A percentile compares a stretch with the other conserved stretches of the same genome.
These are phyloP conservation scores for Ophiosphaerella korrae DNA, from an alignment of 2,329 filamentous ascomycete genomes.

Conservation along the genomic window DNA sequence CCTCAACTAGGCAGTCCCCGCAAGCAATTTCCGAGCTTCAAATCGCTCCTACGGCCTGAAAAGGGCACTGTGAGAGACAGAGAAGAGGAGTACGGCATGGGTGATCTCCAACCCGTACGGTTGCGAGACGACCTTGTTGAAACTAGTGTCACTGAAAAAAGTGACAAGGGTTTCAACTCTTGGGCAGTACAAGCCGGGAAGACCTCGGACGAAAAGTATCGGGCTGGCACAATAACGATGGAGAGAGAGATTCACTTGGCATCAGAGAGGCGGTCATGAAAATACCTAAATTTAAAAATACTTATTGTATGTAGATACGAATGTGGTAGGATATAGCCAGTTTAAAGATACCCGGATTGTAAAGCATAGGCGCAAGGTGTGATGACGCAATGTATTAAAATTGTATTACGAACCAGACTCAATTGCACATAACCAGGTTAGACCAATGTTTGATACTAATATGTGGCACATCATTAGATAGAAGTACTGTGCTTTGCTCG, in stretches of 20 bases:
- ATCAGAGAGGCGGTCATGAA: conserved; percentile 12
- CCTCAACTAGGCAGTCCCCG: conserved; percentile 3
- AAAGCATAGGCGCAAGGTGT: neutral
- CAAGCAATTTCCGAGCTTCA: conserved; percentile 26
- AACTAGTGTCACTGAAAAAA: conserved; percentile 20
- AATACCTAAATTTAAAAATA: neutral
- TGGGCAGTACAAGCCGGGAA: conserved; percentile 38
- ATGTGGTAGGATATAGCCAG: neutral
- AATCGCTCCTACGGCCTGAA: conserved; percentile 30
- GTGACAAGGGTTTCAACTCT: conserved; percentile 29
- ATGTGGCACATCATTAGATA: neutral
- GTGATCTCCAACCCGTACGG: conserved; percentile 29
- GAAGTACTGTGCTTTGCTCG: conserved; percentile 25
- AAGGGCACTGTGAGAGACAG: conserved; percentile 18
- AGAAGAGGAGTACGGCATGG: conserved; percentile 30
- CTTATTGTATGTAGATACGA: neutral
- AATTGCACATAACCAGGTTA: neutral
- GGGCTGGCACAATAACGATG: conserved; percentile 29
- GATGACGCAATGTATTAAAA: neutral
- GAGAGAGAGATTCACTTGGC: conserved; percentile 32
- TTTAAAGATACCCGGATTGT: conserved; percentile 8
- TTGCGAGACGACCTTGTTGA: conserved; percentile 34
- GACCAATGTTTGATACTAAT: neutral
- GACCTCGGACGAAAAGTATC: conserved; percentile 32
- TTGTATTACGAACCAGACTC: neutral